Evolutionary conservation across 257 asterid genomes (phyloP).

Genomic region (Thymus mandschuricus): DNA sequence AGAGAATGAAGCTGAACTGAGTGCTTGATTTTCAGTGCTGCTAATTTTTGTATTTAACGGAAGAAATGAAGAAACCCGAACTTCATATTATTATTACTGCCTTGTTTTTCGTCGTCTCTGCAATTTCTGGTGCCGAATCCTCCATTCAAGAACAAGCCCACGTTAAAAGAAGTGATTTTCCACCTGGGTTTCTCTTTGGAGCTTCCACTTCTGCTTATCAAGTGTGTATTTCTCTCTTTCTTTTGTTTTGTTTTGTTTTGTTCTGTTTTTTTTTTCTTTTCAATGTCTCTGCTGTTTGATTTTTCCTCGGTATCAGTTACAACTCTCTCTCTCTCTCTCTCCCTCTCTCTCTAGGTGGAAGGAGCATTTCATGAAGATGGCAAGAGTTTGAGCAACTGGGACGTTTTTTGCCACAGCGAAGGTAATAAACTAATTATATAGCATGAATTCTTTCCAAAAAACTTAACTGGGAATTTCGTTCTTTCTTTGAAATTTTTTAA

Average conservation of each 20-base stretch:
- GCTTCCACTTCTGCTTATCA: constrained; percentile 70
- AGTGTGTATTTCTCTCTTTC: neutral
- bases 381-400: constrained; percentile 75
- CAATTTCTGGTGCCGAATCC: constrained; percentile 28
- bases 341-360: constrained; percentile 52
- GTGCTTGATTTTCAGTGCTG: no score
- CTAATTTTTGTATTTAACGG: no score
- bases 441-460: neutral
- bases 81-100: neutral
- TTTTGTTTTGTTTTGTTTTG: no score
- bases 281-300: neutral
- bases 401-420: constrained; percentile 45
- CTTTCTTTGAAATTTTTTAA: neutral
- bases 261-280: no score
- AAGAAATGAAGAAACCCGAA: constrained; percentile 1
- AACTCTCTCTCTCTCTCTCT: neutral
- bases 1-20: no score
- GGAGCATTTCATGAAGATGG: constrained; percentile 81
- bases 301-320: neutral
- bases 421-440: constrained; percentile 34
- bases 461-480: no score
- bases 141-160: constrained; percentile 22
- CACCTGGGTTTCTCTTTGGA: constrained; percentile 78
- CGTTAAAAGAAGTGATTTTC: constrained; percentile 57
- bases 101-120: neutral